These are phyloP conservation scores for Salix suchowensis DNA, from an alignment of 345 rosid species.

Conservation along the genomic window DNA sequence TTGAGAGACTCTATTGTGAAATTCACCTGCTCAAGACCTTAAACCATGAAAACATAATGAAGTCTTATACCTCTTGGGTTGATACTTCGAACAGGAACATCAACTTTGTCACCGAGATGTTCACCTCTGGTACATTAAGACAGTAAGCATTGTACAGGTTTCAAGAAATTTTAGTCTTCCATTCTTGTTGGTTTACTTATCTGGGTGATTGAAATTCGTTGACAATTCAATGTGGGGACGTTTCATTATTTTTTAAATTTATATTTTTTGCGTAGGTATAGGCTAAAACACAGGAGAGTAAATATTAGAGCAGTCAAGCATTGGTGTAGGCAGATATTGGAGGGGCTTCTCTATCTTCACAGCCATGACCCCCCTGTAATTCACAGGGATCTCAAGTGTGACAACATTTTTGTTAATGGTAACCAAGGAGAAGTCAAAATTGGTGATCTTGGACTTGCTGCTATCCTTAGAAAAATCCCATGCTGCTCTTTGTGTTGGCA, in stretches of 20 bases:
- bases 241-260: constrained; percentile 6
- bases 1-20: constrained; percentile 87
- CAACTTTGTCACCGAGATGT: constrained; percentile 92
- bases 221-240: neutral
- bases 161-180: neutral
- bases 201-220: constrained; percentile 1
- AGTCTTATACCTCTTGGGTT: constrained; percentile 92
- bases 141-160: constrained; percentile 51
- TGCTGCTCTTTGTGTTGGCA: constrained; percentile 91
- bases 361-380: constrained; percentile 57
- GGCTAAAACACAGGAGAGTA: constrained; percentile 81
- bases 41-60: constrained; percentile 89
- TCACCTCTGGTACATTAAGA: constrained; percentile 91
- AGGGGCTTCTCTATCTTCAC: constrained; percentile 81
- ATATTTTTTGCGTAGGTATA: constrained; percentile 44
- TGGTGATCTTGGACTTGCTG: constrained; percentile 97
- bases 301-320: constrained; percentile 89
- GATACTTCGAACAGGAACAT: constrained; percentile 75
- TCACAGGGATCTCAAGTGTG: constrained; percentile 96
- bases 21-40: constrained; percentile 92
- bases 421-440: constrained; percentile 95
- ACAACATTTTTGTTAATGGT: constrained; percentile 84
- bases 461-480: constrained; percentile 75
- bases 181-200: constrained; percentile 2
- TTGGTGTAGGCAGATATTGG: constrained; percentile 95